Conservation (phyloP, 2,329 filamentous ascomycete species). For the Botryosphaeria agaves region DNA sequence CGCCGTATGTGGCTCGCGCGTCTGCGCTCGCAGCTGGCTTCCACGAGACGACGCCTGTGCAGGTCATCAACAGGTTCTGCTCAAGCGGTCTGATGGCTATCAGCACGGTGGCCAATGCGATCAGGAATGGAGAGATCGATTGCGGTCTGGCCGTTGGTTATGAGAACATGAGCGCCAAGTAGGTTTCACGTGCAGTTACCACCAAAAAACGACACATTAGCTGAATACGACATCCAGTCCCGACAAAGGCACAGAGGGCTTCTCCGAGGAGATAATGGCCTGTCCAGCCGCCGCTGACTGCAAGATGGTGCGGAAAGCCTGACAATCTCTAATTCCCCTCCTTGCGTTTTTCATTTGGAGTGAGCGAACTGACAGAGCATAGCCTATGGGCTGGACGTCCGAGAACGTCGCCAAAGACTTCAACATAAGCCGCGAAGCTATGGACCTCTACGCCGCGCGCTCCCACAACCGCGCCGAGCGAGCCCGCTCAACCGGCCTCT, state of each 20-base stretch:
- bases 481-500: not conserved
- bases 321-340: too few relatives aligned
- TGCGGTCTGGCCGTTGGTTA: not conserved
- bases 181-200: not conserved
- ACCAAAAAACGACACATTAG: too few relatives aligned
- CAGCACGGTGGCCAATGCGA: not conserved
- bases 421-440: not conserved
- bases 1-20: not conserved
- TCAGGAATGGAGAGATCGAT: not conserved
- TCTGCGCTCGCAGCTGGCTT: not conserved
- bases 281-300: not conserved
- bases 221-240: not conserved
- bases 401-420: slow-evolving; percentile 1
- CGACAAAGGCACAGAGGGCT: not conserved
- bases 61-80: not conserved
- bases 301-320: not conserved
- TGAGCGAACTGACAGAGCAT: not conserved
- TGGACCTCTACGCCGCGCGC: not conserved
- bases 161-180: slow-evolving; percentile 1
- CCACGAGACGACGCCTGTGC: not conserved
- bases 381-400: slow-evolving; percentile 1
- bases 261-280: not conserved
- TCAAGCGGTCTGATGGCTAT: not conserved
- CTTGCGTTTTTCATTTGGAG: too few relatives aligned
- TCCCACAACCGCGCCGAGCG: not conserved